phyloP scores from a whole-genome alignment of 1,284 basidiomycete species.

The Phlebopus sp. region DNA sequence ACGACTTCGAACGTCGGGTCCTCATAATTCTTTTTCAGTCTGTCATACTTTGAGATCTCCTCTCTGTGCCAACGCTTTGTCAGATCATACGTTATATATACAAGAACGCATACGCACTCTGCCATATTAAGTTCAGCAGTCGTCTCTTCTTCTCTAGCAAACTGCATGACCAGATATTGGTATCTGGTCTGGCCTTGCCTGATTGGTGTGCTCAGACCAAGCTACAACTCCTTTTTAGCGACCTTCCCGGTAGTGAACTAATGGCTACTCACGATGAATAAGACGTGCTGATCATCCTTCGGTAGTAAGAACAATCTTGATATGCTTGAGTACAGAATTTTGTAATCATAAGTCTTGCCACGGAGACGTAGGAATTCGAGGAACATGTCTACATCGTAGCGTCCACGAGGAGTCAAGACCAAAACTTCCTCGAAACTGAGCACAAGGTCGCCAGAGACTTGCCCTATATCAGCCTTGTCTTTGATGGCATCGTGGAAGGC shows the following conservation, averaged over 20 bases:
- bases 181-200: constrained; percentile 98
- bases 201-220: constrained; percentile 89
- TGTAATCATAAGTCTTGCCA: constrained; percentile 99
- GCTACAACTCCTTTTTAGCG: constrained; percentile 40
- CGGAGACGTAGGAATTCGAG: constrained; percentile 90
- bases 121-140: constrained; percentile 93
- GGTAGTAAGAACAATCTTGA: constrained; percentile 91
- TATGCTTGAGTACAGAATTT: constrained; percentile 90
- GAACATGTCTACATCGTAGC: constrained; percentile 99
- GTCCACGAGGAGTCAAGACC: constrained; percentile 94
- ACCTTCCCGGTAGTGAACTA: background rate
- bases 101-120: constrained; percentile 57
- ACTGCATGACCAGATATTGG: constrained; percentile 97
- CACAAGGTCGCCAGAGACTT: constrained; percentile 89
- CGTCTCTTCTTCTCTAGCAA: constrained; percentile 94
- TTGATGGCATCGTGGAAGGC: constrained; percentile 97
- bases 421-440: constrained; percentile 96
- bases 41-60: constrained; percentile 73
- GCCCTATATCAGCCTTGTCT: constrained; percentile 94
- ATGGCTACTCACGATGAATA: constrained; percentile 78
- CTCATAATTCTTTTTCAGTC: constrained; percentile 89
- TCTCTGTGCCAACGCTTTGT: constrained; percentile 44
- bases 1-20: constrained; percentile 95
- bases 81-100: background rate
- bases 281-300: constrained; percentile 94